Conservation (phyloP, 345 rosid genomes). For the thale cress (Arabidopsis thaliana) region TAIR10.1 NC_003076.8:26094001-26094500, state of each 20-base stretch:
- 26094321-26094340: conserved; percentile 49
- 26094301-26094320: conserved; percentile 44
- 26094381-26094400: conserved; percentile 17
- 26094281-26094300: conserved; percentile 69
- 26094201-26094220: conserved; percentile 52
- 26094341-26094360: conserved; percentile 24
- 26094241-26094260: conserved; percentile 61
- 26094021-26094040: conserved; percentile 65
- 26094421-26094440: conserved; percentile 28
- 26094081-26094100: conserved; percentile 32
- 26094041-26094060: conserved; percentile 80
- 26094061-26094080: conserved; percentile 45
- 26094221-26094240: conserved; percentile 14
- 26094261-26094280: conserved; percentile 91
- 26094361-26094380: not conserved
- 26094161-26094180: conserved; percentile 72
- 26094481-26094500: conserved; percentile 18
- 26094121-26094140: conserved; percentile 88
- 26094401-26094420: conserved; percentile 23
- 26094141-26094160: conserved; percentile 82
- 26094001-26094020: conserved; percentile 57
- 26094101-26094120: conserved; percentile 65
- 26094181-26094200: conserved; percentile 71
- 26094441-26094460: conserved; percentile 22
- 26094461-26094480: conserved; percentile 35